These are phyloP conservation scores for Ottelia alismoides DNA, from an alignment of 106 monocot genomes.

Conservation along the genomic window DNA sequence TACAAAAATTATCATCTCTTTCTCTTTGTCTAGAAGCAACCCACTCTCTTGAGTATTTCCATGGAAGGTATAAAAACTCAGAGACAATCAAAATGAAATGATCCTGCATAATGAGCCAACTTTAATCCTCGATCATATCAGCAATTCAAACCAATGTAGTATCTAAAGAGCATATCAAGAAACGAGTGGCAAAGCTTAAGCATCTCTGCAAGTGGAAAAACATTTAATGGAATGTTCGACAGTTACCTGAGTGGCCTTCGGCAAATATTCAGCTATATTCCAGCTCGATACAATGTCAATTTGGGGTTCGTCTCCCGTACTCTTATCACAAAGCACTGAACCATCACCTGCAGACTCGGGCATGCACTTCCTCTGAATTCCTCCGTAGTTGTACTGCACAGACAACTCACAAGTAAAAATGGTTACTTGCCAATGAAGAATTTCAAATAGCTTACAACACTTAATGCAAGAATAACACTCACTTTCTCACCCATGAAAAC, in stretches of 20 bases:
- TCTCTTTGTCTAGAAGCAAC: slow-evolving; percentile 13
- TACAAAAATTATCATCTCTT: slow-evolving; percentile 25
- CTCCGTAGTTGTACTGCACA: slow-evolving; percentile 81
- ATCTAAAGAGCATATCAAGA: too few species aligned
- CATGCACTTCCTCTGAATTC: slow-evolving; percentile 49
- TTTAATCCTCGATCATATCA: too few species aligned
- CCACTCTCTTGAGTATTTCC: slow-evolving; percentile 61
- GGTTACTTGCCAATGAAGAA: background rate
- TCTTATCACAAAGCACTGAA: background rate
- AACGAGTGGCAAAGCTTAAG: too few species aligned
- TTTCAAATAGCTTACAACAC: background rate
- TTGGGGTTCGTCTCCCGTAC: slow-evolving; percentile 28
- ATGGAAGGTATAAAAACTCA: slow-evolving; percentile 82
- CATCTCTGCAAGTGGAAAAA: too few species aligned
- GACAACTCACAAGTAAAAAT: background rate
- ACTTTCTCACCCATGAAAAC: too few species aligned
- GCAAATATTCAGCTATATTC: slow-evolving; percentile 82
- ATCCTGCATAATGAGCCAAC: slow-evolving; percentile 35
- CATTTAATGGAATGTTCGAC: too few species aligned
- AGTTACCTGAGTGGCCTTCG: slow-evolving; percentile 59
- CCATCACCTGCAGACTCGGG: slow-evolving; percentile 1
- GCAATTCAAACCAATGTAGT: too few species aligned
- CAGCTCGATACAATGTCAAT: slow-evolving; percentile 83
- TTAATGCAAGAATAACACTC: too few species aligned
- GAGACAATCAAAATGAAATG: slow-evolving; percentile 82